A percentile compares a stretch with the other conserved stretches of the same genome.
These are phyloP conservation scores for Moesziomyces globuligerus DNA, from an alignment of 1,284 basidiomycete species.

Conservation along the genomic window DNA sequence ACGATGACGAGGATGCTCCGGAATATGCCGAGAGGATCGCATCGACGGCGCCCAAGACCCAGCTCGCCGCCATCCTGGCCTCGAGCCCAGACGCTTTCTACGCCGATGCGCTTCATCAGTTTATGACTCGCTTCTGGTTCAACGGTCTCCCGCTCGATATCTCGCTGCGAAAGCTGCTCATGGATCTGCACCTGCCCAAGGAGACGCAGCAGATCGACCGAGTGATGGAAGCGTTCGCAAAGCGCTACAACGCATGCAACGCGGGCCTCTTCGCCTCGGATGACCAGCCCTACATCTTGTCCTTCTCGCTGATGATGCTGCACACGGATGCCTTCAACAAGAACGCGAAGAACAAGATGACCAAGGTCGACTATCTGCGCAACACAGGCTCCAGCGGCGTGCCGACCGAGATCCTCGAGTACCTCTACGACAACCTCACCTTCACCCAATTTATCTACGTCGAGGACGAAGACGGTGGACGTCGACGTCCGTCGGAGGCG, in stretches of 20 bases:
- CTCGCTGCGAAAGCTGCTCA: slow-evolving; percentile 86
- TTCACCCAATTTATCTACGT: slow-evolving; percentile 91
- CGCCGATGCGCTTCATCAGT: slow-evolving; percentile 76
- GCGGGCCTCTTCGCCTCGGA: slow-evolving; percentile 75
- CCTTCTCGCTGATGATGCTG: slow-evolving; percentile 98
- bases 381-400: slow-evolving; percentile 77
- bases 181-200: slow-evolving; percentile 88
- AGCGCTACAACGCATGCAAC: slow-evolving; percentile 85
- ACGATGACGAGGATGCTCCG: slow-evolving; percentile 46
- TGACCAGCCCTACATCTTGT: slow-evolving; percentile 94
- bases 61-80: slow-evolving; percentile 57
- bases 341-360: slow-evolving; percentile 96
- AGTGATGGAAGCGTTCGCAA: slow-evolving; percentile 93
- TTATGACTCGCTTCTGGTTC: slow-evolving; percentile 85
- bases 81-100: slow-evolving; percentile 79
- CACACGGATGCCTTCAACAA: slow-evolving; percentile 98
- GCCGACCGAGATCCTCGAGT: slow-evolving; percentile 85
- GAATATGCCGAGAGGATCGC: slow-evolving; percentile 51
- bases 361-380: slow-evolving; percentile 66
- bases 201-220: slow-evolving; percentile 99
- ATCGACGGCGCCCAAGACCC: slow-evolving; percentile 29
- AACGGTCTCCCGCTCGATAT: slow-evolving; percentile 85
- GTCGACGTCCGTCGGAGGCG: slow-evolving; percentile 35
- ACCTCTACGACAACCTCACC: slow-evolving; percentile 96
- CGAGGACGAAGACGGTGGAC: slow-evolving; percentile 73